phyloP scores from a whole-genome alignment of 2,329 filamentous ascomycete species.

The Colletotrichum neosansevieriae region DNA sequence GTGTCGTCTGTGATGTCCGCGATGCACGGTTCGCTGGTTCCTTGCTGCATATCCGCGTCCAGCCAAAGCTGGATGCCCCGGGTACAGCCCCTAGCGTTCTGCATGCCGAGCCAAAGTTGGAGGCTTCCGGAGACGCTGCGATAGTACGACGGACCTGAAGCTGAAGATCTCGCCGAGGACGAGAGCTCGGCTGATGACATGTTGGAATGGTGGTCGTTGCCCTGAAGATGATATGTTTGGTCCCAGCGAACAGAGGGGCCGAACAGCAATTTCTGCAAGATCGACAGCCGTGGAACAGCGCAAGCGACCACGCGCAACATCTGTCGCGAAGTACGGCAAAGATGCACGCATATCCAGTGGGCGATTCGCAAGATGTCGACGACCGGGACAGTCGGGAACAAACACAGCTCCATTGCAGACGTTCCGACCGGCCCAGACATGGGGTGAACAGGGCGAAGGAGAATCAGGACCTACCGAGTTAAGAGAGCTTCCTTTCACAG shows the following conservation, averaged over 20 bases:
- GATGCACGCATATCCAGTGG: slow-evolving; percentile 18
- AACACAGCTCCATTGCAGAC: slow-evolving; percentile 19
- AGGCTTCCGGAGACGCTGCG: slow-evolving; percentile 25
- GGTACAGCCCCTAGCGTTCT: not conserved
- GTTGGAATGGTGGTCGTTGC: not conserved
- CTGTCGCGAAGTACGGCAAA: not conserved
- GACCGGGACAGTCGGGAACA: not conserved
- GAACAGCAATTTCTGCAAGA: slow-evolving; percentile 11
- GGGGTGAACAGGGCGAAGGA: not conserved
- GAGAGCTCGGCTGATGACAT: not conserved
- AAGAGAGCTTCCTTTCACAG: slow-evolving; percentile 24
- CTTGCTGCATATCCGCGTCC: slow-evolving; percentile 20
- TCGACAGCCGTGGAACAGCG: not conserved
- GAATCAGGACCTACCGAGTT: slow-evolving; percentile 26
- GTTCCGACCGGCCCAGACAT: not conserved
- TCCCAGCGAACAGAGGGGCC: slow-evolving; percentile 5
- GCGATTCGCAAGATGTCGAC: slow-evolving; percentile 11
- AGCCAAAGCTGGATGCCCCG: slow-evolving; percentile 16
- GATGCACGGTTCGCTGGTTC: slow-evolving; percentile 1
- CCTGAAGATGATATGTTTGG: not conserved
- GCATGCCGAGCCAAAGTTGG: slow-evolving; percentile 25
- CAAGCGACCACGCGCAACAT: slow-evolving; percentile 15
- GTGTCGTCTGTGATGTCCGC: slow-evolving; percentile 20
- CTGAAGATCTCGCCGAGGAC: not conserved
- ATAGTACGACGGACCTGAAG: not conserved